Conservation (phyloP, 768 basidiomycete genomes). For the Tephrocybe sp. region DNA sequence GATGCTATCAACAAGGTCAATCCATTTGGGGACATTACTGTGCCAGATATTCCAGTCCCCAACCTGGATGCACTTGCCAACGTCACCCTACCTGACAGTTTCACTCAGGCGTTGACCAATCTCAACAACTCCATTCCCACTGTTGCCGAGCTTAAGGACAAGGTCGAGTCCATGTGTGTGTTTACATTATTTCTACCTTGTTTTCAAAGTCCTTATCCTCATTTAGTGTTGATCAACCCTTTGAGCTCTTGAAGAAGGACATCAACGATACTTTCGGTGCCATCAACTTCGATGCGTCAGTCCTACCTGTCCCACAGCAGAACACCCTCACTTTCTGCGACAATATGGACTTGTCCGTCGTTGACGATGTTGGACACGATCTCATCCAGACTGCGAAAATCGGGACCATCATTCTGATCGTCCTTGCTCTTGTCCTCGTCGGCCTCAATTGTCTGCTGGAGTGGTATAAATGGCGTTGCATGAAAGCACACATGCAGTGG, state of each 20-base stretch:
- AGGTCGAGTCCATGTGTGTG: slow-evolving; percentile 66
- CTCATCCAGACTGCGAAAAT: slow-evolving; percentile 81
- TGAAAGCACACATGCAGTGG: slow-evolving; percentile 62
- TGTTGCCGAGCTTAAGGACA: slow-evolving; percentile 69
- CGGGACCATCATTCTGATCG: slow-evolving; percentile 70
- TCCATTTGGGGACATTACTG: slow-evolving; percentile 65
- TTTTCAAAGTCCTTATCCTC: slow-evolving; percentile 1
- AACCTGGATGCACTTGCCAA: slow-evolving; percentile 73
- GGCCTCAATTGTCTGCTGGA: slow-evolving; percentile 74
- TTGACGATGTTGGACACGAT: slow-evolving; percentile 82
- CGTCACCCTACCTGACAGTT: slow-evolving; percentile 75
- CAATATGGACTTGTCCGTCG: slow-evolving; percentile 75
- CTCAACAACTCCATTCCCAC: slow-evolving; percentile 85
- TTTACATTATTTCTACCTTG: not conserved
- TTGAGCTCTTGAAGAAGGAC: slow-evolving; percentile 83
- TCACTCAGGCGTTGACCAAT: slow-evolving; percentile 68
- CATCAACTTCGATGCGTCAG: slow-evolving; percentile 69
- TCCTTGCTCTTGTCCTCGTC: slow-evolving; percentile 72
- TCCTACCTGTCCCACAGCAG: slow-evolving; percentile 75
- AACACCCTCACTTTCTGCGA: slow-evolving; percentile 74
- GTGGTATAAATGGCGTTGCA: slow-evolving; percentile 85
- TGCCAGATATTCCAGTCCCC: slow-evolving; percentile 75
- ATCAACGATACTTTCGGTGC: slow-evolving; percentile 84
- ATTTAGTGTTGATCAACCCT: slow-evolving; percentile 79
- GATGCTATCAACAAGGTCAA: slow-evolving; percentile 74